These are phyloP conservation scores for Elsinoe batatas DNA, from an alignment of 2,329 filamentous ascomycete genomes.

Conservation along the genomic window DNA sequence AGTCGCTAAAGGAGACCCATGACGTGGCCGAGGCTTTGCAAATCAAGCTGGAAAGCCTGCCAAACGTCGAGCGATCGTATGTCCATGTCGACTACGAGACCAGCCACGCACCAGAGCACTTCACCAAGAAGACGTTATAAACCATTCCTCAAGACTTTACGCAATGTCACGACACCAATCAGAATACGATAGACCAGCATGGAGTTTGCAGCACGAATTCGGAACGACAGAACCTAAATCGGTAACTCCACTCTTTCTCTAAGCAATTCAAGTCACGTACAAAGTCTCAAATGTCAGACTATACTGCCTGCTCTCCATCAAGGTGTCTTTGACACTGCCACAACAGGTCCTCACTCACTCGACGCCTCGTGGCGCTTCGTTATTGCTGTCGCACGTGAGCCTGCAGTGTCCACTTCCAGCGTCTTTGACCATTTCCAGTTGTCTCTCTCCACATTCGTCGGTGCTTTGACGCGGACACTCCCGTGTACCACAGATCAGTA, in stretches of 20 bases:
- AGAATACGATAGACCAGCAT: neutral
- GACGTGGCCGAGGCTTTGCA: conserved; percentile 91
- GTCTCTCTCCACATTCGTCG: too few species aligned
- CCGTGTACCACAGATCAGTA: neutral
- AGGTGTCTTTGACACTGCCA: too few species aligned
- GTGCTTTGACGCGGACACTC: neutral
- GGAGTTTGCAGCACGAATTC: neutral
- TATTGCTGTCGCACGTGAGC: too few species aligned
- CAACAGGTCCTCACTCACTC: too few species aligned
- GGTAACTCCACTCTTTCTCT: too few species aligned
- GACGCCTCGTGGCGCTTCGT: too few species aligned
- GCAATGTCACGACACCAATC: neutral
- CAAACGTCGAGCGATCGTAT: conserved; percentile 86
- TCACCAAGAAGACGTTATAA: conserved; percentile 45
- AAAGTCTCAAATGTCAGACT: too few species aligned
- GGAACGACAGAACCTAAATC: too few species aligned
- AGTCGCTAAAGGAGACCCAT: conserved; percentile 68
- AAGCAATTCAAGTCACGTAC: too few species aligned
- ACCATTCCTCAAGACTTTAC: neutral
- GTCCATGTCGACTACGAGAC: conserved; percentile 98
- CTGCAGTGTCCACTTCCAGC: too few species aligned
- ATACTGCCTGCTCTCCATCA: too few species aligned
- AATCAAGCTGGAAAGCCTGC: conserved; percentile 83
- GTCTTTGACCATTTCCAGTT: too few species aligned
- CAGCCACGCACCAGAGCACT: conserved; percentile 83